phyloP scores from a whole-genome alignment of 129 eudicot genomes.

The Tagetes patula region DNA sequence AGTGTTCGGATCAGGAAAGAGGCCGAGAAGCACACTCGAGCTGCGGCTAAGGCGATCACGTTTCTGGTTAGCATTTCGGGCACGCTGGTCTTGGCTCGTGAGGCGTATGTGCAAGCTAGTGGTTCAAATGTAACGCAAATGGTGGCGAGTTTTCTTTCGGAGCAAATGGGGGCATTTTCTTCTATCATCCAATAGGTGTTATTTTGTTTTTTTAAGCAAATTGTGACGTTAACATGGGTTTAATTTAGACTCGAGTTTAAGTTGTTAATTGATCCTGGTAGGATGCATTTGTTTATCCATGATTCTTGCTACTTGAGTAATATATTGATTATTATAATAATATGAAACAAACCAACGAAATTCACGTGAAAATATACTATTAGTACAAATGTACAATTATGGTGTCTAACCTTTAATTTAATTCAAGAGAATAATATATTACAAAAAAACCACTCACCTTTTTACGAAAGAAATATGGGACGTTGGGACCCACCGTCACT shows the following conservation, averaged over 20 bases:
- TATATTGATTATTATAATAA: not conserved
- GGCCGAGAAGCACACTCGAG: conserved; percentile 32
- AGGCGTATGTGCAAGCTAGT: conserved; percentile 22
- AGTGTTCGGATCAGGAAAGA: conserved; percentile 15
- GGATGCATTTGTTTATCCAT: not conserved
- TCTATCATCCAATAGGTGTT: conserved; percentile 16
- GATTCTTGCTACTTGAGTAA: not conserved
- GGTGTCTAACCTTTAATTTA: not conserved
- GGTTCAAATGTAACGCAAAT: conserved; percentile 23
- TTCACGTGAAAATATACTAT: not conserved
- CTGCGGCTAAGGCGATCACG: conserved; percentile 31
- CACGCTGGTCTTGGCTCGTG: conserved; percentile 23
- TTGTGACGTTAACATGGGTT: not conserved
- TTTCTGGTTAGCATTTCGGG: conserved; percentile 38
- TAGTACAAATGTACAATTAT: not conserved
- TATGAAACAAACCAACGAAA: not conserved
- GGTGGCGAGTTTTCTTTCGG: conserved; percentile 20
- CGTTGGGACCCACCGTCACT: too few species aligned
- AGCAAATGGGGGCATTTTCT: conserved; percentile 19
- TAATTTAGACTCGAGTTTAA: too few species aligned
- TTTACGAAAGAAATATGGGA: too few species aligned
- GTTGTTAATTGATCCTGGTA: not conserved
- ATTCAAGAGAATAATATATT: not conserved
- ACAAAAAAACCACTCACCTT: too few species aligned
- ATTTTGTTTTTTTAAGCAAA: not conserved